A percentile compares a stretch with the other conserved stretches of the same genome.
Evolutionary conservation across 306 rosid genomes (phyloP).

Genomic region (Corylus heterophylla): DNA sequence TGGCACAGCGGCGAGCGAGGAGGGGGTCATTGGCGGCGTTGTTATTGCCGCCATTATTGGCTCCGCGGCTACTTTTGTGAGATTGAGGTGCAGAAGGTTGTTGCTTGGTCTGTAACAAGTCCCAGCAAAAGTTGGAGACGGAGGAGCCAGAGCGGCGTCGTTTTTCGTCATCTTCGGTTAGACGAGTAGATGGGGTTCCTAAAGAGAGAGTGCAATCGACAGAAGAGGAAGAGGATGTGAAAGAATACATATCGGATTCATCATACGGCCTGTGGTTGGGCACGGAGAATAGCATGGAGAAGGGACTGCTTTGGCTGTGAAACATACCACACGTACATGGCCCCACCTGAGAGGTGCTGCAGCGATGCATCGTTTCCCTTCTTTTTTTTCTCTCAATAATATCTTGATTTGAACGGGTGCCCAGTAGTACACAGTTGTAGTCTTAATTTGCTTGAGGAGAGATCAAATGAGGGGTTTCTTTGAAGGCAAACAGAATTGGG

Average conservation of each 20-base stretch:
- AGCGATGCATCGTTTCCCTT: constrained; percentile 58
- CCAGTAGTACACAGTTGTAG: background rate
- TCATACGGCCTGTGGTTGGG: constrained; percentile 48
- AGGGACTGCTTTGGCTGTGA: constrained; percentile 57
- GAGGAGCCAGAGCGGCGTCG: constrained; percentile 31
- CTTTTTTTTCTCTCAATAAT: background rate
- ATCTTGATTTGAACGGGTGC: background rate
- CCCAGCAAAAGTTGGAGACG: constrained; percentile 74
- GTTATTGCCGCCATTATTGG: background rate
- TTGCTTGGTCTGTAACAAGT: constrained; percentile 65
- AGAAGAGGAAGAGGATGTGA: constrained; percentile 47
- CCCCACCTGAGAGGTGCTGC: constrained; percentile 59
- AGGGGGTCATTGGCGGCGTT: constrained; percentile 52
- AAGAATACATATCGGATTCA: constrained; percentile 36
- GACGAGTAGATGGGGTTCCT: constrained; percentile 84
- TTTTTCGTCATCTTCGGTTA: constrained; percentile 40
- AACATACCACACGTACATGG: constrained; percentile 63
- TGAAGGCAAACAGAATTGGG: background rate
- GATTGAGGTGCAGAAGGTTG: constrained; percentile 22
- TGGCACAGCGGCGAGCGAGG: constrained; percentile 93
- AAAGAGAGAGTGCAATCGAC: constrained; percentile 96
- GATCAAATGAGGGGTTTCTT: constrained; percentile 1
- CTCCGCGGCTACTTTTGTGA: constrained; percentile 30
- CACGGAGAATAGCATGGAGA: constrained; percentile 64
- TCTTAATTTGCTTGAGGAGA: background rate